phyloP scores from a whole-genome alignment of 441 rosid species.

The Pelargonium australe region DNA sequence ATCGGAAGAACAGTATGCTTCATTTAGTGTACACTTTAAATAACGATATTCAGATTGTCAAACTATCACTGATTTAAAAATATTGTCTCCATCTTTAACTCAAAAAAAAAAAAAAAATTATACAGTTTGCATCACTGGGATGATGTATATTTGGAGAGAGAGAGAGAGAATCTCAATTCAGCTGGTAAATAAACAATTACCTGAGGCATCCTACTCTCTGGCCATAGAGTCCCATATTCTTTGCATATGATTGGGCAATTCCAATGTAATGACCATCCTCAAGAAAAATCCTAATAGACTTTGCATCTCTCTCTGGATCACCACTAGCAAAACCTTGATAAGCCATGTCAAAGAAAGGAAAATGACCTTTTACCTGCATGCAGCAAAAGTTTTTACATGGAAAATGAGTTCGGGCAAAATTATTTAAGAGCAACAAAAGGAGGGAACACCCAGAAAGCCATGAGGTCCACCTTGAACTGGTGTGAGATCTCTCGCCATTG shows the following conservation, averaged over 20 bases:
- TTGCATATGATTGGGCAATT: slow-evolving; percentile 89
- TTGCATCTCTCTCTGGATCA: slow-evolving; percentile 90
- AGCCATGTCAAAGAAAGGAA: slow-evolving; percentile 95
- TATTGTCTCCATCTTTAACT: too few species aligned
- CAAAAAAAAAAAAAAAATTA: too few species aligned
- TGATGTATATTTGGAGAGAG: too few species aligned
- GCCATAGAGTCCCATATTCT: slow-evolving; percentile 98
- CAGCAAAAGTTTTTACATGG: slow-evolving; percentile 4
- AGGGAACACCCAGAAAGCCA: background rate
- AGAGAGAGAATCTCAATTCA: background rate
- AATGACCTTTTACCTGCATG: slow-evolving; percentile 71
- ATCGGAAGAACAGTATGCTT: too few species aligned
- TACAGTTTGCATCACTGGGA: too few species aligned
- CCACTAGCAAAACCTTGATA: slow-evolving; percentile 99
- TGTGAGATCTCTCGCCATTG: slow-evolving; percentile 92
- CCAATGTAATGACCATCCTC: slow-evolving; percentile 86
- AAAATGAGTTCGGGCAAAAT: slow-evolving; percentile 1
- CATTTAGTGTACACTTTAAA: too few species aligned
- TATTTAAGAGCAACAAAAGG: background rate
- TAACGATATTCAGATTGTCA: too few species aligned
- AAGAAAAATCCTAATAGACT: slow-evolving; percentile 85
- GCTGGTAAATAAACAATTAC: slow-evolving; percentile 31
- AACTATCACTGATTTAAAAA: too few species aligned
- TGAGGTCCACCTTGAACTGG: slow-evolving; percentile 53
- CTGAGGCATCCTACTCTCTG: slow-evolving; percentile 97